Base-by-base conservation (phyloP, 192 early-diverging fungal species). In the Bifiguratus adelaidae region DNA sequence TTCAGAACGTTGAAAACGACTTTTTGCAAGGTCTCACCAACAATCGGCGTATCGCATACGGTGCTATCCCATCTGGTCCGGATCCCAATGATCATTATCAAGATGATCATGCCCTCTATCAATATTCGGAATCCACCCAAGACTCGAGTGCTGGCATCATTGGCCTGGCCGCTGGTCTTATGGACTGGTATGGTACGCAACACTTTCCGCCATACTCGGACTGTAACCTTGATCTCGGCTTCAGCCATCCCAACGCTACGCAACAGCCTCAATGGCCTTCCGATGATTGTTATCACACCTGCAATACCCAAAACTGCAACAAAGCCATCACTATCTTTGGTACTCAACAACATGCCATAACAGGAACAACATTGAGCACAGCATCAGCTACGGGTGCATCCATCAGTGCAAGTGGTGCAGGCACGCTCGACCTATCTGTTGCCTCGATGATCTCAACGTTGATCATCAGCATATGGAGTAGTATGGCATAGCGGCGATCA, bases 1-100 rank as follows among this genome's bases (percentile, higher is more conserved):
- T 74, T 20, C 61, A 57, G 27, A 59, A 36, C 15, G 58, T 74
- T 13, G 73, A 68, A 30, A 21, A 52, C 1, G 73, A 75, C 42
- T 75, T 75, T 41, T 42, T 65, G 15, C 43, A 44, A 20, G 48
- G 52, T n/a, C 45, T 53, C 20, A 70, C 58, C 3, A 35, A 43
- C n/a, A 63, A 75, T 22, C 52, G 63, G 8, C 68, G 67, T 42
- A 61, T 75, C 21, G 50, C 78, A 6, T 77, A 76, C 42, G 78
- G 78, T 21, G 71, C 70, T 22, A 48, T 80, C 7, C 73, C 67
- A 20, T 71, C 72, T 24, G 78, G 78, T 20, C 78, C 78, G 3
- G 55, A 65, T 38, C 61, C 63, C 40, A 60, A 73, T 40, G 78
- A 80, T 30, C 58, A 54, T 7, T 80, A 58, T 44, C 21, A 52